phyloP scores from a whole-genome alignment of 371 early-diverging fungal species.

The Blakeslea trispora region DNA sequence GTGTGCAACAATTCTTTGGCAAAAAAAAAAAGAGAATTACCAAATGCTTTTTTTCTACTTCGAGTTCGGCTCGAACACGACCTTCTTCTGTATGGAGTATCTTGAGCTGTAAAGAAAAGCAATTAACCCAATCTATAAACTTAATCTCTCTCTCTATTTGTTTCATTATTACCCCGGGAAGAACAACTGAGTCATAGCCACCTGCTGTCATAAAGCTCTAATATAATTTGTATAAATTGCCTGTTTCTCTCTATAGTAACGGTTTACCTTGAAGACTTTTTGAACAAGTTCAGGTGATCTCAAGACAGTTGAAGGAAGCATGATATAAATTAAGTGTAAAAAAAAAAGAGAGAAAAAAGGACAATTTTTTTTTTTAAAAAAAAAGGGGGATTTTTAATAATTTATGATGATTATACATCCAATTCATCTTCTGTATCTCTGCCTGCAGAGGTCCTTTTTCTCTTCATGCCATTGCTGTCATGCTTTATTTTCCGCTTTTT shows the following conservation, averaged over 20 bases:
- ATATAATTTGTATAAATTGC: background rate
- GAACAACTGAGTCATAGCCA: constrained; percentile 44
- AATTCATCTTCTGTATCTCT: constrained; percentile 37
- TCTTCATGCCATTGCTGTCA: constrained; percentile 25
- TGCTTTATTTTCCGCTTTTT: constrained; percentile 41
- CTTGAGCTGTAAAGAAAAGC: constrained; percentile 35
- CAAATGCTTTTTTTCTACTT: constrained; percentile 57
- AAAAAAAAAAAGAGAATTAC: constrained; percentile 26
- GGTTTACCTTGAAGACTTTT: constrained; percentile 23
- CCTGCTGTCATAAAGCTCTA: constrained; percentile 45
- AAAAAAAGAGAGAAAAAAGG: constrained; percentile 11
- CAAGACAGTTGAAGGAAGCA: constrained; percentile 21
- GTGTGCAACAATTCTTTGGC: background rate
- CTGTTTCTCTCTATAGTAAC: background rate
- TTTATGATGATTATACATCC: too few species aligned
- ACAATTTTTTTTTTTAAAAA: constrained; percentile 6
- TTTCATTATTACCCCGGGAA: constrained; percentile 56
- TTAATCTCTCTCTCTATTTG: too few species aligned
- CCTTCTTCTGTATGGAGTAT: constrained; percentile 47
- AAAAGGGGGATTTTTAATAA: background rate
- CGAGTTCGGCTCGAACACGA: constrained; percentile 47
- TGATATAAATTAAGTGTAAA: constrained; percentile 4
- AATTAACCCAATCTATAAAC: too few species aligned
- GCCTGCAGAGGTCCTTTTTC: constrained; percentile 34
- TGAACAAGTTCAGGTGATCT: constrained; percentile 18